phyloP scores from a whole-genome alignment of 352 stramenopile species.

The Phytopythium mirpurense region DNA sequence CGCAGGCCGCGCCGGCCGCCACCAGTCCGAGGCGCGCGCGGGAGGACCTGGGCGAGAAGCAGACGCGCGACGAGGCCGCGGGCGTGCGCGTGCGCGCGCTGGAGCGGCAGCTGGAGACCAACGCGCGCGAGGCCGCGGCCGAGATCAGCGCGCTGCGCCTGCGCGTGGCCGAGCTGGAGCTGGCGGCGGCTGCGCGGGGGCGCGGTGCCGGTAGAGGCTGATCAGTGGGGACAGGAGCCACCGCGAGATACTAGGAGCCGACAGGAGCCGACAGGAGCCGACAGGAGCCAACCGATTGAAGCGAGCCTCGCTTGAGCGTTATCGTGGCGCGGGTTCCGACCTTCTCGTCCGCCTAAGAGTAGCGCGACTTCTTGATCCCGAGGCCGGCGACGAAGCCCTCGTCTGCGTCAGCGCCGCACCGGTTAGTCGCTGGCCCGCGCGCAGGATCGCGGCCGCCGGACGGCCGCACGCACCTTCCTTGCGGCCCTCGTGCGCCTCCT shows the following conservation, averaged over 20 bases:
- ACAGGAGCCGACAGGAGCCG: too few species aligned
- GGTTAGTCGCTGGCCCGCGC: too few species aligned
- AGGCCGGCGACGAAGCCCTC: slow-evolving; percentile 81
- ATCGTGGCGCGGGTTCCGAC: too few species aligned
- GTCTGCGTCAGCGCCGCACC: slow-evolving; percentile 14
- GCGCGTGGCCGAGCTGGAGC: slow-evolving; percentile 62
- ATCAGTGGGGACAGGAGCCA: too few species aligned
- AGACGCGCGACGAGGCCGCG: slow-evolving; percentile 21
- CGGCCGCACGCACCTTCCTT: slow-evolving; percentile 47
- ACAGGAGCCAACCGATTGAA: too few species aligned
- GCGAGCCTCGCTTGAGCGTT: too few species aligned
- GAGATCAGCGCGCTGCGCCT: slow-evolving; percentile 60
- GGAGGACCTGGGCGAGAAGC: not conserved
- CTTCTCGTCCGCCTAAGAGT: slow-evolving; percentile 32
- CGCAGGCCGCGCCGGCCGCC: slow-evolving; percentile 18
- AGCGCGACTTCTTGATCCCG: slow-evolving; percentile 65
- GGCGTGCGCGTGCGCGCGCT: slow-evolving; percentile 56
- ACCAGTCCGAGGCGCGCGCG: not conserved
- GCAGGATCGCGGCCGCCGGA: too few species aligned
- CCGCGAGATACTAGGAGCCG: too few species aligned
- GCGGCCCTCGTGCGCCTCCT: slow-evolving; percentile 49
- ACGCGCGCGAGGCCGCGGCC: slow-evolving; percentile 45
- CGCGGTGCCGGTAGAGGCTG: not conserved
- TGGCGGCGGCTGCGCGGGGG: not conserved
- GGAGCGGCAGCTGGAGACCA: slow-evolving; percentile 62